Base-by-base conservation (phyloP, 164 flowering plant species). In the Amborella trichopoda region DNA sequence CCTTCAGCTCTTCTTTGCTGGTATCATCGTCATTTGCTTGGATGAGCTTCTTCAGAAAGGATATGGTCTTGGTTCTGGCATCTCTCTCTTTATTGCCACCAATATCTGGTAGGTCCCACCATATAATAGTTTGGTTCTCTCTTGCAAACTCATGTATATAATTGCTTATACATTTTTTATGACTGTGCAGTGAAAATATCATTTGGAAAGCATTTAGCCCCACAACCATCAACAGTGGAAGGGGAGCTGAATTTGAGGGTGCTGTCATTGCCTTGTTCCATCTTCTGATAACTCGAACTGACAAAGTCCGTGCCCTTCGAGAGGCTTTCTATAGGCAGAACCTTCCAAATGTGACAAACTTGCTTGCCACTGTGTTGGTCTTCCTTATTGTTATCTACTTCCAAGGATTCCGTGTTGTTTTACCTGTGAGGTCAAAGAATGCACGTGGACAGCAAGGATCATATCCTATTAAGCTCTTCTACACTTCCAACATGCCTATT, bases 401-500 rank as follows among this genome's bases (percentile, higher is more conserved):
- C 62, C 77, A 72, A 71, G 76, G 76, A 12, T 68, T 71, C 58
- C 70, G 73, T 26, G 73, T 73, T 26, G 75, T 70, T 52, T 59
- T 74, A 38, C 79, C 79, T n/a, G 76, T 71, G 33, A 62, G 78
- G 59, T 70, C 75, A 10, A 68, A 66, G 61, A 70, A 66, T 61
- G 73, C 79, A 8, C 66, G 71, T 44, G 75, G 78, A 23, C 78
- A 70, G 45, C 73, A 70, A 44, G 76, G 78, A n/a, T 70, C 73
- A 19, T 74, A 74, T 46, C 76, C 78, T 13, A 74, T 74, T 45
- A 74, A 74, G 63, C 57, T 74, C n/a, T 74, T 74, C 59, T 74
- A 70, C 66, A 74, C 75, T 27, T 74, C 73, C 54, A 70, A 74
- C 63, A 74, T 74, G 78, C 78, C 78, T 4, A 74, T 74, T 33